Evolutionary conservation across 176 grass and related monocot genomes (phyloP).

Genomic region (Ananas comosus): DNA sequence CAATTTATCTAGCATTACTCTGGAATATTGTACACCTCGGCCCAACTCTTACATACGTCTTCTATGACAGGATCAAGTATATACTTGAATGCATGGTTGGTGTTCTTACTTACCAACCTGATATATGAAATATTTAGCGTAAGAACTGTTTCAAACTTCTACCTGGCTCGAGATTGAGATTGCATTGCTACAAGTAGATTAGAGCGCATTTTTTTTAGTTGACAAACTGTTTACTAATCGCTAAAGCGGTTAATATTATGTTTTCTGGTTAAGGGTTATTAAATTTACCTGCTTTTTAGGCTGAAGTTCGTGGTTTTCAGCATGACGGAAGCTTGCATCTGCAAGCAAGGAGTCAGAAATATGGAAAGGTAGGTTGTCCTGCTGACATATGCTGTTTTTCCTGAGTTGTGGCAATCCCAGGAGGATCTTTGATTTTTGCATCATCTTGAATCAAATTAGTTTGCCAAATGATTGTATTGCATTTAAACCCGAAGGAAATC

Average conservation of each 20-base stretch:
- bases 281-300: constrained; percentile 31
- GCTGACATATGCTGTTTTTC: not conserved
- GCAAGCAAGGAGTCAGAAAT: constrained; percentile 98
- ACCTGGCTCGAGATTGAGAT: not conserved
- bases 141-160: not conserved
- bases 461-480: too few relatives aligned
- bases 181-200: not conserved
- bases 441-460: too few relatives aligned
- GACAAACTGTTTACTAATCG: not conserved
- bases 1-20: not conserved
- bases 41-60: not conserved
- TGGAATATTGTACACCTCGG: not conserved
- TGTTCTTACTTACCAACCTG: not conserved
- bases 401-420: not conserved
- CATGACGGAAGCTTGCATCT: constrained; percentile 90
- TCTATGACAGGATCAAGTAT: not conserved
- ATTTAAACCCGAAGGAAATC: too few relatives aligned
- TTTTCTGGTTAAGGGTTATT: not conserved
- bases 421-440: not conserved
- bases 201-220: not conserved
- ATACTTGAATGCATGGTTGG: not conserved
- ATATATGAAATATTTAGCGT: not conserved
- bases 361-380: constrained; percentile 59
- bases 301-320: constrained; percentile 91
- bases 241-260: too few relatives aligned